Evolutionary conservation across 305 asterid genomes (phyloP).

Genomic region (Plantago lanceolata): DNA sequence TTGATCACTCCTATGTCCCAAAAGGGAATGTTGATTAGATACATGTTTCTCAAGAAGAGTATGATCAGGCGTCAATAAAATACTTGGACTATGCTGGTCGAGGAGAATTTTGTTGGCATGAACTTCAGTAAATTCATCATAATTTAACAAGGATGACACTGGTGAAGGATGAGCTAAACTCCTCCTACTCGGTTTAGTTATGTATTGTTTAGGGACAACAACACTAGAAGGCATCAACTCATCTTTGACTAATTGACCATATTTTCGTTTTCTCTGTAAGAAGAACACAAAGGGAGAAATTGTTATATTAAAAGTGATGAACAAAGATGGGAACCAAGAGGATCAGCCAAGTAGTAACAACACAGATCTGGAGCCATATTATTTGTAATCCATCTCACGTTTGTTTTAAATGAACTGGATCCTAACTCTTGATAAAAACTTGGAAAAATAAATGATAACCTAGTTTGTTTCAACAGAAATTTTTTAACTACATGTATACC

Average conservation of each 20-base stretch:
- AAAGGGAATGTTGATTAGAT: slow-evolving; percentile 25
- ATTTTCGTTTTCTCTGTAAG: slow-evolving; percentile 63
- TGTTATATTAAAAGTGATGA: slow-evolving; percentile 9
- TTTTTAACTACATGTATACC: too few relatives aligned
- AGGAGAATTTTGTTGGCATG: slow-evolving; percentile 26
- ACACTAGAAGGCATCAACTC: slow-evolving; percentile 33
- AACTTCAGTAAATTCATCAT: slow-evolving; percentile 35
- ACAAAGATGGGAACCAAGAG: too few relatives aligned
- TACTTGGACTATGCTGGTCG: slow-evolving; percentile 41
- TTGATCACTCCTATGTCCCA: slow-evolving; percentile 17
- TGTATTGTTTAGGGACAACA: slow-evolving; percentile 31
- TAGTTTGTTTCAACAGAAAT: too few relatives aligned
- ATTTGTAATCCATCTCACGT: too few relatives aligned
- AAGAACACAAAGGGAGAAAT: slow-evolving; percentile 10
- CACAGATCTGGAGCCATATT: too few relatives aligned
- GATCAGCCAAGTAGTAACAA: too few relatives aligned
- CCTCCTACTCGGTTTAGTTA: slow-evolving; percentile 24
- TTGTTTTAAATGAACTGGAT: too few relatives aligned
- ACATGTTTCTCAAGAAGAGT: slow-evolving; percentile 33
- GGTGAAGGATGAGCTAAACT: slow-evolving; percentile 44
- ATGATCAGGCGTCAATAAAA: slow-evolving; percentile 35
- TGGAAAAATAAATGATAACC: too few relatives aligned
- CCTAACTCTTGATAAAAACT: too few relatives aligned
- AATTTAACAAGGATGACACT: slow-evolving; percentile 42
- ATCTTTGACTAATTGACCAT: slow-evolving; percentile 48